phyloP scores from a whole-genome alignment of 768 basidiomycete genomes.

The Panus rudis region DNA sequence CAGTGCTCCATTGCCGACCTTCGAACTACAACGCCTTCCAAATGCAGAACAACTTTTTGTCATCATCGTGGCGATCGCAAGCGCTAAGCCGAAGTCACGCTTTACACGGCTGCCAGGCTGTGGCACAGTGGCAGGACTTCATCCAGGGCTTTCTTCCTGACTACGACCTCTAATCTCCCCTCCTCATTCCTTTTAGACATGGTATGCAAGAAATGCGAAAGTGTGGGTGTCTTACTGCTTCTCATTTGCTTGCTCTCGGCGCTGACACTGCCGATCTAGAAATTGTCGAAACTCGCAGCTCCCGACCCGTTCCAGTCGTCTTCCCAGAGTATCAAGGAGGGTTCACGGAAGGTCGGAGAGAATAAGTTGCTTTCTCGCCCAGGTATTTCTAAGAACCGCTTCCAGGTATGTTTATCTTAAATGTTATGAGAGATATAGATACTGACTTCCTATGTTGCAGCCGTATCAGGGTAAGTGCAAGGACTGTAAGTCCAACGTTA shows the following conservation, averaged over 20 bases:
- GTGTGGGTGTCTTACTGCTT: conserved; percentile 34
- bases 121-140: no score
- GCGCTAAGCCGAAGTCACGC: no score
- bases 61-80: no score
- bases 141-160: no score
- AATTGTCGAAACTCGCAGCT: conserved; percentile 86
- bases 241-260: neutral
- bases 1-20: no score
- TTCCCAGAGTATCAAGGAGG: conserved; percentile 69
- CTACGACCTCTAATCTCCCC: no score
- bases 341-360: conserved; percentile 67
- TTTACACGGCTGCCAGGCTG: no score
- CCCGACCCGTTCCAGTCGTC: conserved; percentile 82
- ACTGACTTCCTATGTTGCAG: conserved; percentile 27
- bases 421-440: conserved; percentile 5
- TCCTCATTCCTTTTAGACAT: conserved; percentile 37
- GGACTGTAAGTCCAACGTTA: conserved; percentile 77
- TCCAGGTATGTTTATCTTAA: conserved; percentile 45
- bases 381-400: conserved; percentile 68
- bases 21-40: no score
- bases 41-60: no score
- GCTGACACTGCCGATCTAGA: conserved; percentile 41
- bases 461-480: conserved; percentile 85
- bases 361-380: conserved; percentile 74
- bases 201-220: conserved; percentile 87